phyloP scores from a whole-genome alignment of 148 eudicot genomes.

The Linanthus parryae region DNA sequence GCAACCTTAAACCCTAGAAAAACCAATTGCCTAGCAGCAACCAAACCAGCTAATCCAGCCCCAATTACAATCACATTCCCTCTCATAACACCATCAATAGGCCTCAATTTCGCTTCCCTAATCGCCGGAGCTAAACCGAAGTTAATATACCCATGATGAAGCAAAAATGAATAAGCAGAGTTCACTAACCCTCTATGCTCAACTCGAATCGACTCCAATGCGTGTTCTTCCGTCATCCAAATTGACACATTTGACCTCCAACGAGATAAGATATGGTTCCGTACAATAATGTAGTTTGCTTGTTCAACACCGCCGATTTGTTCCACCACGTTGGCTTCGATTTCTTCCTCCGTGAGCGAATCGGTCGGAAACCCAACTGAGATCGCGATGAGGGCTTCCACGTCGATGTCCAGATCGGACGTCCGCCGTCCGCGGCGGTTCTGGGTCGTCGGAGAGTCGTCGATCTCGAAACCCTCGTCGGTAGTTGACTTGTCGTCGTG shows the following conservation, averaged over 20 bases:
- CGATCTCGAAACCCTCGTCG: conserved; percentile 12
- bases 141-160: conserved; percentile 75
- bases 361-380: conserved; percentile 90
- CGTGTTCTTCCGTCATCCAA: conserved; percentile 46
- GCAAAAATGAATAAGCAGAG: conserved; percentile 53
- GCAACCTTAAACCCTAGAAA: conserved; percentile 76
- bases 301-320: conserved; percentile 47
- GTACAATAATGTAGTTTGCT: conserved; percentile 52
- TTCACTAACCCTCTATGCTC: conserved; percentile 49
- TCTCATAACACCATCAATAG: conserved; percentile 8
- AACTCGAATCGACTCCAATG: conserved; percentile 34
- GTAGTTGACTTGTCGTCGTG: not conserved
- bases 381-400: conserved; percentile 78
- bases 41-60: conserved; percentile 78
- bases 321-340: conserved; percentile 53
- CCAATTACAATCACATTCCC: conserved; percentile 60
- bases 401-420: conserved; percentile 41
- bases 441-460: conserved; percentile 22
- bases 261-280: conserved; percentile 66
- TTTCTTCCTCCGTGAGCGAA: conserved; percentile 84
- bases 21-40: conserved; percentile 70
- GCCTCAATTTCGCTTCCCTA: conserved; percentile 16
- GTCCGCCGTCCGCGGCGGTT: conserved; percentile 46
- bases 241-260: conserved; percentile 68
- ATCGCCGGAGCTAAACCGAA: conserved; percentile 67